These are phyloP conservation scores for Starmera amethionina DNA, from an alignment of 805 yeast species.

Conservation along the genomic window DNA sequence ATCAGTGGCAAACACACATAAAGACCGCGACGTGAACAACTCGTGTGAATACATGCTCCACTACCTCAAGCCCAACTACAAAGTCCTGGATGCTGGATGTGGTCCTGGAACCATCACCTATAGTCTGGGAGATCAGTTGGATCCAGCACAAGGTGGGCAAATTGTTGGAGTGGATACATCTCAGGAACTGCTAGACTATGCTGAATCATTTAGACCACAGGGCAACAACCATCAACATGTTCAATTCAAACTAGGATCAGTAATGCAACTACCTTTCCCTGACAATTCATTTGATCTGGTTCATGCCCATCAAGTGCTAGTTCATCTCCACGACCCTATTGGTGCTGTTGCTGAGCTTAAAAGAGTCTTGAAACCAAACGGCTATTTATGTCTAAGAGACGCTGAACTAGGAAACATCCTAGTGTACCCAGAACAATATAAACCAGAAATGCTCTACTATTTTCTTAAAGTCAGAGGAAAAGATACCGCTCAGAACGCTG, in stretches of 20 bases:
- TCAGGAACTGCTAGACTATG: constrained; percentile 20
- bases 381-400: constrained; percentile 25
- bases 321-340: constrained; percentile 26
- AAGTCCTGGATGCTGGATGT: constrained; percentile 31
- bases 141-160: constrained; percentile 8
- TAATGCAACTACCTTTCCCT: constrained; percentile 21
- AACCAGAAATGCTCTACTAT: neutral
- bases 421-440: constrained; percentile 15
- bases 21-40: constrained; percentile 25
- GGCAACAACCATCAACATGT: neutral
- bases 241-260: constrained; percentile 18
- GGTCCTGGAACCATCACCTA: constrained; percentile 33
- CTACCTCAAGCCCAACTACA: constrained; percentile 17
- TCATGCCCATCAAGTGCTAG: constrained; percentile 27
- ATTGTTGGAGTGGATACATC: constrained; percentile 26
- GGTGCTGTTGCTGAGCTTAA: constrained; percentile 25
- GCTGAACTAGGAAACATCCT: constrained; percentile 16
- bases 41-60: constrained; percentile 20
- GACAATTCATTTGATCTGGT: constrained; percentile 31
- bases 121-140: constrained; percentile 21
- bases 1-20: constrained; percentile 20
- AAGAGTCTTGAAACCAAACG: constrained; percentile 26
- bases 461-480: neutral
- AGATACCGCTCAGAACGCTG: neutral
- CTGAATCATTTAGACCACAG: constrained; percentile 4